A percentile compares a stretch with the other conserved stretches of the same genome.
Evolutionary conservation across 2,329 filamentous ascomycete genomes (phyloP).

Genomic region (Pyrenochaeta sp.): DNA sequence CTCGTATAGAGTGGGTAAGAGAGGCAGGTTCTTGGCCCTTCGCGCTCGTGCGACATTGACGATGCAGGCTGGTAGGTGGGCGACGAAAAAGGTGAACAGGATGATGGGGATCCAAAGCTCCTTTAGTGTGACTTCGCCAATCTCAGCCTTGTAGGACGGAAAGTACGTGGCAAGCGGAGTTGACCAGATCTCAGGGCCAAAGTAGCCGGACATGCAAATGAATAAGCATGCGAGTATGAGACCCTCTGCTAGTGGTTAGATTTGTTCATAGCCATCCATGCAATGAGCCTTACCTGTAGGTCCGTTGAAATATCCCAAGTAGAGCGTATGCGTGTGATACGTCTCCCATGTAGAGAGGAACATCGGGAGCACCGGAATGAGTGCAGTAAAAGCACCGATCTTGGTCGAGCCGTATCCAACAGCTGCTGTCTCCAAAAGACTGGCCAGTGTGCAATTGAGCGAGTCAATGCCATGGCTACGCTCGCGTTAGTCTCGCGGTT

Average conservation of each 20-base stretch:
- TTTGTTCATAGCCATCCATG: background rate
- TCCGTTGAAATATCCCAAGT: conserved; percentile 95
- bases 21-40: conserved; percentile 72
- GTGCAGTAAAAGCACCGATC: conserved; percentile 87
- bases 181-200: conserved; percentile 87
- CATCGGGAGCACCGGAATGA: conserved; percentile 94
- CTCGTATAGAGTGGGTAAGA: conserved; percentile 86
- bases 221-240: conserved; percentile 85
- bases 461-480: conserved; percentile 91
- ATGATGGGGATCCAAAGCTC: conserved; percentile 83
- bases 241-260: conserved; percentile 67
- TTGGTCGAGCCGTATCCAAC: conserved; percentile 89
- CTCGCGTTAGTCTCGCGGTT: conserved; percentile 29
- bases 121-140: conserved; percentile 79
- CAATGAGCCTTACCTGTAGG: conserved; percentile 67
- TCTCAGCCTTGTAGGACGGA: conserved; percentile 53
- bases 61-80: conserved; percentile 88
- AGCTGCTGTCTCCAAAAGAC: conserved; percentile 87
- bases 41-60: conserved; percentile 84
- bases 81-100: conserved; percentile 56
- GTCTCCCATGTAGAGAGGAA: conserved; percentile 99
- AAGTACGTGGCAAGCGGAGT: conserved; percentile 70
- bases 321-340: conserved; percentile 97
- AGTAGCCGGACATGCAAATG: conserved; percentile 88
- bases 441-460: conserved; percentile 93